A percentile compares a stretch with the other conserved stretches of the same genome.
Conservation (phyloP, 2,329 filamentous ascomycete genomes). For the Fusarium tanahbumbuense region DNA sequence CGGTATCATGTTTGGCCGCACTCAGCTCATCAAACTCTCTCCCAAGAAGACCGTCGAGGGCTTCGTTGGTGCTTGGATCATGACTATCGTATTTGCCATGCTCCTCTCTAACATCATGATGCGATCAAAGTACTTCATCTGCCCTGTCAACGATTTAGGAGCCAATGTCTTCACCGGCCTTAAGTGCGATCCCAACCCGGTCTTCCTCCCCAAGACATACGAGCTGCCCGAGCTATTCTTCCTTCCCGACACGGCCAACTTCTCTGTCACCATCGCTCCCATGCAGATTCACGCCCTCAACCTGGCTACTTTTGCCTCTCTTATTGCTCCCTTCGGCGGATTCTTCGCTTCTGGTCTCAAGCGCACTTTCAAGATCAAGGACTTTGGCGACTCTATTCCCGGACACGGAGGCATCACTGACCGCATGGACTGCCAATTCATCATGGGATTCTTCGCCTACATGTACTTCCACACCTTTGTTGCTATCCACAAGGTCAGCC, state of each 20-base stretch:
- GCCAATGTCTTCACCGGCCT: slow-evolving; percentile 93
- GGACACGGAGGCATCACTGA: slow-evolving; percentile 98
- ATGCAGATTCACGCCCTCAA: slow-evolving; percentile 94
- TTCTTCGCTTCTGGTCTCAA: slow-evolving; percentile 99
- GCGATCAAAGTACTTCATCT: slow-evolving; percentile 97
- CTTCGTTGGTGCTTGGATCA: slow-evolving; percentile 95
- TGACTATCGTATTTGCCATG: slow-evolving; percentile 88
- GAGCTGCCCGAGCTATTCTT: slow-evolving; percentile 79
- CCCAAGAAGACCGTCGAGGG: slow-evolving; percentile 99
- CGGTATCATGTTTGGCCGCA: slow-evolving; percentile 95
- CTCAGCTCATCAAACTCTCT: slow-evolving; percentile 96
- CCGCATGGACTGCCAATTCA: slow-evolving; percentile 99
- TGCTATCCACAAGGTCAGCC: slow-evolving; percentile 83
- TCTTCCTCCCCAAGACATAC: slow-evolving; percentile 84
- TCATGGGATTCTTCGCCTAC: slow-evolving; percentile 98
- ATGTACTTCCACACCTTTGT: slow-evolving; percentile 99
- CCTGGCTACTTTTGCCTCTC: slow-evolving; percentile 91
- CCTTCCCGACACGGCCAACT: slow-evolving; percentile 66
- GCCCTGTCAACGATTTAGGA: slow-evolving; percentile 94
- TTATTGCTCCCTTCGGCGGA: slow-evolving; percentile 96
- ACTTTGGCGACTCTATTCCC: slow-evolving; percentile 98
- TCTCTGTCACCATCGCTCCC: slow-evolving; percentile 80
- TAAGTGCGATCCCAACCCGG: slow-evolving; percentile 89
- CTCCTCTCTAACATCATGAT: slow-evolving; percentile 85
- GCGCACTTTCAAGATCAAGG: slow-evolving; percentile 99